A percentile compares a stretch with the other conserved stretches of the same genome.
These are phyloP conservation scores for Aspergillus leporis DNA, from an alignment of 495 filamentous ascomycete genomes.

Conservation along the genomic window DNA sequence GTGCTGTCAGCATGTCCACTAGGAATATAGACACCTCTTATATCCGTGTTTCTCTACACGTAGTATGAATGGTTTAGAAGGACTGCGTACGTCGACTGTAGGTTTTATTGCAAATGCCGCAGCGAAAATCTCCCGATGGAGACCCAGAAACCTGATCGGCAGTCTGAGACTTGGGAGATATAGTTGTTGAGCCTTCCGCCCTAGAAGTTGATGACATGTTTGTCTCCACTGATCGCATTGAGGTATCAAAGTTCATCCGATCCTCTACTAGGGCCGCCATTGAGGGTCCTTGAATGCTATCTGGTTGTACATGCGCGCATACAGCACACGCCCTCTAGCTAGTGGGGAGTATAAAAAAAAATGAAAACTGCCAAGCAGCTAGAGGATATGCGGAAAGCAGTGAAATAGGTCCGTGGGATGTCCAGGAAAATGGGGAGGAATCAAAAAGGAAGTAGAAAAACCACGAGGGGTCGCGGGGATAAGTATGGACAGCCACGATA, in stretches of 20 bases:
- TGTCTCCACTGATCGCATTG: not conserved
- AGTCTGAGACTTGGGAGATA: not conserved
- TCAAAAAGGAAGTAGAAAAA: not conserved
- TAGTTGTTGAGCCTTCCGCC: not conserved
- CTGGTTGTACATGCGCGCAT: not conserved
- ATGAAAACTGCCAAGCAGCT: not conserved
- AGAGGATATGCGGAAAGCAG: no score
- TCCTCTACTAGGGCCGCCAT: not conserved
- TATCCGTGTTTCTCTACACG: not conserved
- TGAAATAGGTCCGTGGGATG: not conserved
- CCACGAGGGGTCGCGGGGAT: not conserved
- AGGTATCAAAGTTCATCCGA: not conserved
- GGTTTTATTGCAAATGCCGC: constrained; percentile 22
- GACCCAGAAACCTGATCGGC: not conserved
- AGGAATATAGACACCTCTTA: not conserved
- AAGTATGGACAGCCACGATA: not conserved
- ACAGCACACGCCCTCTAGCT: not conserved
- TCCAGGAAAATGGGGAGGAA: not conserved
- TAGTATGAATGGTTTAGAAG: not conserved
- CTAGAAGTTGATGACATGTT: not conserved
- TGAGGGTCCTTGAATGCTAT: not conserved
- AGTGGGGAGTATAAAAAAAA: not conserved
- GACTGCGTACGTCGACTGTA: constrained; percentile 18
- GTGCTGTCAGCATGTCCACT: not conserved
- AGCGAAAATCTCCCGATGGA: constrained; percentile 16